Conservation (phyloP, 2,329 filamentous ascomycete species). For the Rhexocercosporidium sp. region DNA sequence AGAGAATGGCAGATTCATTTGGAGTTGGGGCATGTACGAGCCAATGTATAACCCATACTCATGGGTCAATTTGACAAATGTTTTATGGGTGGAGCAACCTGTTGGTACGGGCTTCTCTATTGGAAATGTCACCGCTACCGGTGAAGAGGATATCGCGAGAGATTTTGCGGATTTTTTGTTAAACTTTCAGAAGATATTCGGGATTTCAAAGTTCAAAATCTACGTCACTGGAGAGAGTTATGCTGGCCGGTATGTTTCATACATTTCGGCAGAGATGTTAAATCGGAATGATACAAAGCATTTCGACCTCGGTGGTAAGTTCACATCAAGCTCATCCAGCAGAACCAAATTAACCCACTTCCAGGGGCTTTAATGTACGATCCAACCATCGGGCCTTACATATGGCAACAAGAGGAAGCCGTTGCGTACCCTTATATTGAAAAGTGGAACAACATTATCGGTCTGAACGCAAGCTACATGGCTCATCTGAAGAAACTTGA, state of each 20-base stretch:
- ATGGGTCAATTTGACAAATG: conserved; percentile 48
- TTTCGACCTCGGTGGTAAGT: conserved; percentile 57
- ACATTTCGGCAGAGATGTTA: conserved; percentile 60
- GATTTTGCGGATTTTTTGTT: conserved; percentile 57
- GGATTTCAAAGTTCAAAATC: conserved; percentile 56
- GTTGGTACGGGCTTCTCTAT: conserved; percentile 42
- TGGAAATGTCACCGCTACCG: conserved; percentile 40
- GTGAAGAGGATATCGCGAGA: conserved; percentile 51
- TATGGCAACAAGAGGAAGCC: conserved; percentile 36
- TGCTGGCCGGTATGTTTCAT: conserved; percentile 59
- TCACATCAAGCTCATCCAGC: not conserved
- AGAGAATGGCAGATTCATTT: conserved; percentile 45
- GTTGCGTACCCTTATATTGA: conserved; percentile 49
- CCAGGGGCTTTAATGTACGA: conserved; percentile 35
- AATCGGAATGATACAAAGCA: conserved; percentile 52
- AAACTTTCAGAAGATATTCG: conserved; percentile 60
- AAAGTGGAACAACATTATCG: conserved; percentile 45
- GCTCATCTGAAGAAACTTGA: conserved; percentile 47
- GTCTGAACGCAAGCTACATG: conserved; percentile 51
- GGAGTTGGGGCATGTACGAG: conserved; percentile 39
- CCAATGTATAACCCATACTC: conserved; percentile 24
- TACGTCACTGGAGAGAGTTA: conserved; percentile 62
- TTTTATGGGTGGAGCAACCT: conserved; percentile 54
- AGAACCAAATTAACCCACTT: not conserved
- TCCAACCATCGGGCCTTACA: conserved; percentile 31